Evolutionary conservation across 2,329 filamentous ascomycete species (phyloP).

Genomic region (Apiospora arundinis): DNA sequence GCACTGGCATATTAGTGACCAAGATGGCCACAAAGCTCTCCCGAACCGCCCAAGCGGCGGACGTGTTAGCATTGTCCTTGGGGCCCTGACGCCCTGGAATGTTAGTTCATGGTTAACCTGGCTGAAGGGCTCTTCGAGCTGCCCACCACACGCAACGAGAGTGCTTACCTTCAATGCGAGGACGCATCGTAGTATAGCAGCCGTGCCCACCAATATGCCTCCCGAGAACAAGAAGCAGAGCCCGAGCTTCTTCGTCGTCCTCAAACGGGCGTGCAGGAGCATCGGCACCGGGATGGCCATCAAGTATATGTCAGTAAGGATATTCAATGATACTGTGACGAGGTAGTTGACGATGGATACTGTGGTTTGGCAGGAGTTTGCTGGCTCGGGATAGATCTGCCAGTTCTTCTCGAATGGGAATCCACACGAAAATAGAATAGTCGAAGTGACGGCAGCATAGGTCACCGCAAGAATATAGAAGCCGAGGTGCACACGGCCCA

Average conservation of each 20-base stretch:
- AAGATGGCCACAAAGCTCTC: slow-evolving; percentile 53
- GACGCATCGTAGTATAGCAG: slow-evolving; percentile 45
- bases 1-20: slow-evolving; percentile 51
- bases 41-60: slow-evolving; percentile 50
- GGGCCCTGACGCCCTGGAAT: slow-evolving; percentile 40
- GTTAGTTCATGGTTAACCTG: not conserved
- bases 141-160: not conserved
- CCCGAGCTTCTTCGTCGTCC: slow-evolving; percentile 44
- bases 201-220: slow-evolving; percentile 49
- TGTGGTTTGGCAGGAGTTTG: slow-evolving; percentile 57
- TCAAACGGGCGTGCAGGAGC: slow-evolving; percentile 47
- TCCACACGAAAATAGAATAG: slow-evolving; percentile 52
- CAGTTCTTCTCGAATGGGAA: slow-evolving; percentile 55
- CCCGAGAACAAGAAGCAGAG: slow-evolving; percentile 45
- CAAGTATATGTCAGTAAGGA: slow-evolving; percentile 64
- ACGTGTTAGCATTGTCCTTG: slow-evolving; percentile 47
- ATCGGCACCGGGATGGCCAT: slow-evolving; percentile 64
- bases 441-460: slow-evolving; percentile 52
- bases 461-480: slow-evolving; percentile 52
- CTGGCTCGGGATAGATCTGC: slow-evolving; percentile 61
- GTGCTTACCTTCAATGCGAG: slow-evolving; percentile 45
- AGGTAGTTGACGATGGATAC: slow-evolving; percentile 54
- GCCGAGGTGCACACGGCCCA: slow-evolving; percentile 51
- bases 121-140: slow-evolving; percentile 13
- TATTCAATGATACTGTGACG: slow-evolving; percentile 57